phyloP scores from a whole-genome alignment of 2,329 filamentous ascomycete species.

The Colletotrichum tofieldiae region DNA sequence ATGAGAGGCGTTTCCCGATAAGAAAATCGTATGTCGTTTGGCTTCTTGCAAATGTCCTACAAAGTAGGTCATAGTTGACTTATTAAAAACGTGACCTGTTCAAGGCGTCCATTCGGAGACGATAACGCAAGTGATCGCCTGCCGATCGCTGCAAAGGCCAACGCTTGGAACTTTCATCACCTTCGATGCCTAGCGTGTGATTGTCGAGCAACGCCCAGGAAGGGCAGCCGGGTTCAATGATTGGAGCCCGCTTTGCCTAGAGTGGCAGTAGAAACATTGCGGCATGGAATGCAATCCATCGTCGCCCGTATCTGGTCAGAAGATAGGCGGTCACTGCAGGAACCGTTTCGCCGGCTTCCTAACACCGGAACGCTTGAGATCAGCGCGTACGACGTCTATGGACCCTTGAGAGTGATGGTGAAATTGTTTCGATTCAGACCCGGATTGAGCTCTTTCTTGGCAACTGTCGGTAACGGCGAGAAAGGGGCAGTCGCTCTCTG shows the following conservation, averaged over 20 bases:
- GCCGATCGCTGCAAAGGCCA: slow-evolving; percentile 28
- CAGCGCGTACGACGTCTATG: slow-evolving; percentile 40
- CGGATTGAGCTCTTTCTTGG: slow-evolving; percentile 83
- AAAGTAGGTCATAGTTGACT: slow-evolving; percentile 3
- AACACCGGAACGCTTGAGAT: background rate
- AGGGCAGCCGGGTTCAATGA: slow-evolving; percentile 8
- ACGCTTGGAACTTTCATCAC: slow-evolving; percentile 5
- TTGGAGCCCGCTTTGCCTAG: slow-evolving; percentile 2
- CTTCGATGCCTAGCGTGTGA: slow-evolving; percentile 2
- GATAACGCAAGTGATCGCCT: slow-evolving; percentile 35
- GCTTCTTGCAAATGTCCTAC: background rate
- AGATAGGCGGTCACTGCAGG: background rate
- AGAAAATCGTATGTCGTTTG: background rate
- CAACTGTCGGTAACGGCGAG: slow-evolving; percentile 59
- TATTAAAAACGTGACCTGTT: slow-evolving; percentile 7
- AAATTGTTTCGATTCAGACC: slow-evolving; percentile 92
- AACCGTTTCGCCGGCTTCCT: background rate
- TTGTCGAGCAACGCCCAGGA: slow-evolving; percentile 8
- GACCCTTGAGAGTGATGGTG: slow-evolving; percentile 76
- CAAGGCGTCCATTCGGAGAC: background rate
- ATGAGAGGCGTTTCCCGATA: background rate
- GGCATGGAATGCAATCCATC: background rate
- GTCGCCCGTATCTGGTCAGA: background rate
- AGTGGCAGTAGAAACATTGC: background rate
- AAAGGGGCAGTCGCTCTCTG: slow-evolving; percentile 56